Base-by-base conservation (phyloP, 208 protist species). In the Leishmania lainsoni region DNA sequence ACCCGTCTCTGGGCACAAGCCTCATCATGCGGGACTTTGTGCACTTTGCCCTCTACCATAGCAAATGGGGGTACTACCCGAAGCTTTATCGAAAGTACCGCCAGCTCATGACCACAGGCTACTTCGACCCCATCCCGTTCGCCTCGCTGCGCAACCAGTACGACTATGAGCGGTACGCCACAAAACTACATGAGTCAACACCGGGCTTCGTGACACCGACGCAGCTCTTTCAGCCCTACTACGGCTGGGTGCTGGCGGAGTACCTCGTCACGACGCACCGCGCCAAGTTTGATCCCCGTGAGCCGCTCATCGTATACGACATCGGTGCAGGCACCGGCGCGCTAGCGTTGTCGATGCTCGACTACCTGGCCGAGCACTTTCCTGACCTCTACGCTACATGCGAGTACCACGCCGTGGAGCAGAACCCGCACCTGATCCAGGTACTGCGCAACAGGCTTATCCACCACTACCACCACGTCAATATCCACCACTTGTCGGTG, bases 11-110 rank as follows among this genome's bases (percentile, higher is more conserved):
- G 6, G 94, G 92, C 39, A 86, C 75, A 17, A 35, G 79, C 26
- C 78, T 97, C 39, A 97, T 98, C 66, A 93, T 96, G 86, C 91
- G 93, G 42, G 95, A 98, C 68, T 97, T 96, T 76, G 81, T 98
- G 39, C 93, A 97, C 72, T 96, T 96, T 78, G 91, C 90, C 42
- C 82, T 98, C 10, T 97, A 98, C 73, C 87, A 98, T 80, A 71
- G 86, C 66, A 95, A 93, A 78, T 97, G 93, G 92, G 95, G 95
- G 16, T 98, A 98, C 87, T 96, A 94, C 86, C 93, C 92, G 35
- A 96, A 96, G 78, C 83, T 97, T 48, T 90, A 90, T 68, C 88
- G 93, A 83, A 97, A 98, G 81, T 96, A 98, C 76, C 87, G 93
- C 0, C 85, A 95, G 77, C 83, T 95, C 12, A 95, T 96, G 91